These are phyloP conservation scores for Nitzschia palea DNA, from an alignment of 108 stramenopile genomes.

Conservation along the genomic window DNA sequence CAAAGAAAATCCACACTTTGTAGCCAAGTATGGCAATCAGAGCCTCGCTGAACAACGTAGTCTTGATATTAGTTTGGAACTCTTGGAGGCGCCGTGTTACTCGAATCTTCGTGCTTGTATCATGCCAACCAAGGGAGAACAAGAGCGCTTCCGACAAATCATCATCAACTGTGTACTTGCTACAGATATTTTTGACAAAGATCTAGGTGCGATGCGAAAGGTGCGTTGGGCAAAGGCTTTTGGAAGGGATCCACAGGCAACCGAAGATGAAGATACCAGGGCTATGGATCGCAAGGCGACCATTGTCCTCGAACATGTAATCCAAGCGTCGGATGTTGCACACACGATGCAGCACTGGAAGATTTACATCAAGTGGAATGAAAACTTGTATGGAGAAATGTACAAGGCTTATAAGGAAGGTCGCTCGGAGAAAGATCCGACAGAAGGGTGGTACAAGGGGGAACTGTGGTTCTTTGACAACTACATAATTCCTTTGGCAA, in stretches of 20 bases:
- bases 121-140: constrained; percentile 4
- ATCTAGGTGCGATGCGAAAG: constrained; percentile 24
- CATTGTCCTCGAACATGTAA: constrained; percentile 45
- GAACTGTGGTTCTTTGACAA: constrained; percentile 14
- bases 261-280: background rate
- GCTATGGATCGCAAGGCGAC: constrained; percentile 34
- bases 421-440: constrained; percentile 5
- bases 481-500: constrained; percentile 5
- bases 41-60: constrained; percentile 56
- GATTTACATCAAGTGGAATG: constrained; percentile 54
- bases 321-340: constrained; percentile 51
- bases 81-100: constrained; percentile 39
- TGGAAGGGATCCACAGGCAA: background rate
- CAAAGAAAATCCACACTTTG: constrained; percentile 35
- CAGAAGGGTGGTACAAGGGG: constrained; percentile 9
- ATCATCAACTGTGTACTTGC: constrained; percentile 21
- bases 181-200: constrained; percentile 33
- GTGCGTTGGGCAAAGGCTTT: constrained; percentile 30
- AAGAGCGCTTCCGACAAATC: constrained; percentile 9
- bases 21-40: constrained; percentile 27
- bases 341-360: constrained; percentile 57
- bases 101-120: constrained; percentile 21
- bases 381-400: constrained; percentile 45
- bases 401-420: constrained; percentile 39
- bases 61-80: constrained; percentile 38